Evolutionary conservation across 1,139 yeast species (phyloP).

Genomic region (Yamadazyma conglobata): DNA sequence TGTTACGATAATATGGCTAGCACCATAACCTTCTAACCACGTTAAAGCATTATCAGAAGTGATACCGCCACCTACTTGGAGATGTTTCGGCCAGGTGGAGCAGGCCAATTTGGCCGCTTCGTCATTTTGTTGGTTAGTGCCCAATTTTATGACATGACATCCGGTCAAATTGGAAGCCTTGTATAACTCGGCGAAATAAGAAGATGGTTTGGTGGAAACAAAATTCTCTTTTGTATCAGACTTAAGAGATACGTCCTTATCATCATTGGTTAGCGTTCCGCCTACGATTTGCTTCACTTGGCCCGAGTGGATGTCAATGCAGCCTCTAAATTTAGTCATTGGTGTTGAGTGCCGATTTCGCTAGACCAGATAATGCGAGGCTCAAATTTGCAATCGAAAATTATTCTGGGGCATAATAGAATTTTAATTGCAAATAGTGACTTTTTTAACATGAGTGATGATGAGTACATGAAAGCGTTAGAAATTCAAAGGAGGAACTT

Average conservation of each 20-base stretch:
- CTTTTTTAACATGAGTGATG: constrained; percentile 27
- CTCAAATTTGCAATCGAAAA: too few species aligned
- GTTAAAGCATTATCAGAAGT: constrained; percentile 62
- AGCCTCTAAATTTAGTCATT: constrained; percentile 91
- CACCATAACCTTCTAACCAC: constrained; percentile 67
- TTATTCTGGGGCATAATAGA: too few species aligned
- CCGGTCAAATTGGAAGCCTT: constrained; percentile 55
- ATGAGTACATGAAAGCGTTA: constrained; percentile 44
- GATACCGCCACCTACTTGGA: constrained; percentile 95
- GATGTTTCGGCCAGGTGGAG: constrained; percentile 62
- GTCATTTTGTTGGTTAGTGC: constrained; percentile 72
- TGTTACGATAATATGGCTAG: constrained; percentile 86
- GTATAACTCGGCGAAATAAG: constrained; percentile 75
- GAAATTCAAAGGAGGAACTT: constrained; percentile 60
- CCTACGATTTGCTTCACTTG: constrained; percentile 97
- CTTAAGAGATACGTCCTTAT: constrained; percentile 22
- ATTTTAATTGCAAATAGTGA: too few species aligned
- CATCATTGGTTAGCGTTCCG: constrained; percentile 68
- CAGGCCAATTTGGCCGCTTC: constrained; percentile 78
- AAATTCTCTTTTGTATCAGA: constrained; percentile 62
- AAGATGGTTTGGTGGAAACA: constrained; percentile 71
- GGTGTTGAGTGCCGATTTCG: too few species aligned
- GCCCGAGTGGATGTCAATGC: constrained; percentile 93
- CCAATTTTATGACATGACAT: constrained; percentile 91
- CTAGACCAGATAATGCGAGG: too few species aligned